Base-by-base conservation (phyloP, 1,284 basidiomycete species). In the Irpex sp. region DNA sequence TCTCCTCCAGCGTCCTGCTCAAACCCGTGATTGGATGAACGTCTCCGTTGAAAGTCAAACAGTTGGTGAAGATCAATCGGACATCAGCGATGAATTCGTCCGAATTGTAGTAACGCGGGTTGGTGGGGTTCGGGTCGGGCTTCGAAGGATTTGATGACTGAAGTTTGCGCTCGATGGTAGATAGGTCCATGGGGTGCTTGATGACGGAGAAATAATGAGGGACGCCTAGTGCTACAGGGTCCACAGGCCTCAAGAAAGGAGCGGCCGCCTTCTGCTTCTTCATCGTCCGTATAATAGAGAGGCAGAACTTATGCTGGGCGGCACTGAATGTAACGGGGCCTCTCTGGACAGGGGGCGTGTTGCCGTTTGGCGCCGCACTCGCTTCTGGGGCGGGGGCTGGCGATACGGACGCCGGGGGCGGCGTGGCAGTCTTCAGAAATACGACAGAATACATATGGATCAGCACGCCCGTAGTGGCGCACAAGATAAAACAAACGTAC, bases 151-250 rank as follows among this genome's bases (percentile, higher is more conserved):
- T 93, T 7, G 91, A 92, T 1, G 90, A 86, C 35, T 76, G 72
- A 47, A 98, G 81, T 77, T 98, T 97, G 70, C 86, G 86, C 77
- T 98, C 97, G 66, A 98, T 86, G 21, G 96, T 97, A n/a, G 87
- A 84, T 58, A 99, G 85, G 75, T 99, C 97, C 94, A 98, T 98
- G 0, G 97, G 97, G 37, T 84, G 85, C 70, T 89, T 92, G 78
- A 99, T 88, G 72, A 98, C 88, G 61, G 83, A 83, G 54, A 85
- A 85, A 72, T 99, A 99, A 73, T 97, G 94, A 11, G 95, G 97
- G 65, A 99, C 92, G 69, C 89, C 89, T 67, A 98, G 85, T 1
- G 87, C 90, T 66, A 97, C 83, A n/a, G 89, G 84, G 73, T 99
- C 96, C 63, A 99, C 97, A 17, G 97, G 96, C 60, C 81, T 81